These are phyloP conservation scores for Eudorina sp. DNA, from an alignment of 139 green algal genomes.

Conservation along the genomic window DNA sequence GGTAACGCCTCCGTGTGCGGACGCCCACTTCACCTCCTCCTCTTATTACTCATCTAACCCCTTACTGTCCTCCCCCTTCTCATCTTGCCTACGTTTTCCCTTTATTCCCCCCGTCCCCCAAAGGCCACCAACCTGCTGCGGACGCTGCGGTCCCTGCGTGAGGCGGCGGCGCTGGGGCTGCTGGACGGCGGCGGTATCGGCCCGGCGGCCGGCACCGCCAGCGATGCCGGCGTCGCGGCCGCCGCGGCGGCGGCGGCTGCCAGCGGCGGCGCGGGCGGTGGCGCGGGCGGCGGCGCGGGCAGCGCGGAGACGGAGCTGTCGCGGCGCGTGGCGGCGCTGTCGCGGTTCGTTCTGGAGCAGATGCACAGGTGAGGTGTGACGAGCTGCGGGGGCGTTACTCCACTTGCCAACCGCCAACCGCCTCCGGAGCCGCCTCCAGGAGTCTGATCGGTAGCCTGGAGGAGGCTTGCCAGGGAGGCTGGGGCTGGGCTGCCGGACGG, in stretches of 20 bases:
- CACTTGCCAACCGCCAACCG: too few relatives aligned
- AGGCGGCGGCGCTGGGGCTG: slow-evolving; percentile 89
- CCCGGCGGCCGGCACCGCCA: slow-evolving; percentile 38
- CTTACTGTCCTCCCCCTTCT: too few relatives aligned
- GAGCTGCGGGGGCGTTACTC: too few relatives aligned
- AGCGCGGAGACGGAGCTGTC: slow-evolving; percentile 74
- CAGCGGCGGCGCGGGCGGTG: slow-evolving; percentile 69
- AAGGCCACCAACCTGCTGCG: slow-evolving; percentile 92
- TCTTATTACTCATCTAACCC: too few relatives aligned
- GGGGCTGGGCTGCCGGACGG: too few relatives aligned
- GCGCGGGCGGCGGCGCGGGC: slow-evolving; percentile 11
- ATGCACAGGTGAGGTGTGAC: slow-evolving; percentile 81
- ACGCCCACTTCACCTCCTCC: too few relatives aligned
- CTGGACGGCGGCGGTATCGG: slow-evolving; percentile 68
- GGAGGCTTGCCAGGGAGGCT: too few relatives aligned
- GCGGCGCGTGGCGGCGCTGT: slow-evolving; percentile 81
- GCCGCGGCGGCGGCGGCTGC: slow-evolving; percentile 53
- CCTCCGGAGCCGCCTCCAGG: too few relatives aligned
- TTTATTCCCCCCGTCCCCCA: background rate
- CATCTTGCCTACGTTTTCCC: too few relatives aligned
- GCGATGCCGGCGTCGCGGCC: slow-evolving; percentile 73
- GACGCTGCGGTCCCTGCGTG: slow-evolving; percentile 84
- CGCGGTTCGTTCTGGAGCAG: slow-evolving; percentile 92
- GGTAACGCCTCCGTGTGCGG: too few relatives aligned
- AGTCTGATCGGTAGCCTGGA: too few relatives aligned